Conservation (phyloP, 371 early-diverging fungal genomes). For the Haplosporangium sp. region DNA sequence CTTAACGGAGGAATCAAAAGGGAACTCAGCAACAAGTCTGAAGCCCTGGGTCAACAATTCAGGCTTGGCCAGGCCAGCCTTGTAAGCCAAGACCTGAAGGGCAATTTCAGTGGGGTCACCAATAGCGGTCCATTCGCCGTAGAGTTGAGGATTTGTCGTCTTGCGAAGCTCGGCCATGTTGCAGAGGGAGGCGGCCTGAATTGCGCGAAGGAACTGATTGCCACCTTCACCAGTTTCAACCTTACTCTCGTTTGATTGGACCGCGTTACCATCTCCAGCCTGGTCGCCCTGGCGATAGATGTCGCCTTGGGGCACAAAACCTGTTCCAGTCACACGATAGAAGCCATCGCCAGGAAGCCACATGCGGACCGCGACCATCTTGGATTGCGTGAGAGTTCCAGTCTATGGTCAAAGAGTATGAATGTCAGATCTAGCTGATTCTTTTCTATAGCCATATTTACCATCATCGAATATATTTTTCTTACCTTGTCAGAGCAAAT, state of each 20-base stretch:
- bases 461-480: background rate
- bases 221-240: background rate
- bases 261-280: background rate
- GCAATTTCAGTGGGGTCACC: constrained; percentile 89
- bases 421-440: background rate
- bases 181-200: constrained; percentile 69
- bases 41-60: constrained; percentile 57
- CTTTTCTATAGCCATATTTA: background rate
- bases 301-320: constrained; percentile 73
- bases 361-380: constrained; percentile 78
- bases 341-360: constrained; percentile 76
- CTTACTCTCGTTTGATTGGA: constrained; percentile 1
- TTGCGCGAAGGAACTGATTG: constrained; percentile 12
- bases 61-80: constrained; percentile 70
- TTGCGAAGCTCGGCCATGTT: constrained; percentile 65
- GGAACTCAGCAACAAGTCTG: constrained; percentile 80
- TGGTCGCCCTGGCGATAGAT: constrained; percentile 54
- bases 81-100: constrained; percentile 77
- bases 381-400: constrained; percentile 69
- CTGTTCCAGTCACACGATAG: constrained; percentile 69
- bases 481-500: constrained; percentile 92
- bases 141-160: constrained; percentile 12
- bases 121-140: constrained; percentile 70
- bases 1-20: constrained; percentile 88
- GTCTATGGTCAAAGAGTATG: constrained; percentile 1